phyloP scores from a whole-genome alignment of 352 stramenopile genomes.

The Thraustotheca clavata region DNA sequence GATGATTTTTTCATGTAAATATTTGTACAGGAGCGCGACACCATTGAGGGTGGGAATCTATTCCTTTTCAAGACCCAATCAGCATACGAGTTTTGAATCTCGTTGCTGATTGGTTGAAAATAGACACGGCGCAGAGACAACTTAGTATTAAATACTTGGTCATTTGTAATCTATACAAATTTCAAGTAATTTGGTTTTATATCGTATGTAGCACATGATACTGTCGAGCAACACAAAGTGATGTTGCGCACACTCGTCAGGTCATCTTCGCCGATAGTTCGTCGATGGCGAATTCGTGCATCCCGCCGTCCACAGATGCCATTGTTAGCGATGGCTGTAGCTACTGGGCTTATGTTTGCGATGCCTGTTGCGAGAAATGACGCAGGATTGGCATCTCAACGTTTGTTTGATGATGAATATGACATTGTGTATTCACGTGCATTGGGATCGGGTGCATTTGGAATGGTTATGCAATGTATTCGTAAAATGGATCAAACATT shows the following conservation, averaged over 20 bases:
- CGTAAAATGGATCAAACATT: conserved; percentile 48
- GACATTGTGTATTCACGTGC: conserved; percentile 12
- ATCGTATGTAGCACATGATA: too few species aligned
- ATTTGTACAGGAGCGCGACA: too few species aligned
- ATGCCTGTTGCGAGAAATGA: neutral
- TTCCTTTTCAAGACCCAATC: too few species aligned
- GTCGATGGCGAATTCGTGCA: neutral
- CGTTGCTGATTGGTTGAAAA: neutral
- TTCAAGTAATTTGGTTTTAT: too few species aligned
- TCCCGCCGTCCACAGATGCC: neutral
- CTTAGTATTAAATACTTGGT: neutral
- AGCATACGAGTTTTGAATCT: neutral
- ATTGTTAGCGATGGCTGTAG: neutral
- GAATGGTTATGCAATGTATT: conserved; percentile 78
- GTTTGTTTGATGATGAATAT: conserved; percentile 19
- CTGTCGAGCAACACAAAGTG: too few species aligned
- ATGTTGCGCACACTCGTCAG: neutral
- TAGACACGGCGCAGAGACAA: conserved; percentile 3
- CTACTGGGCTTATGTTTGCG: neutral
- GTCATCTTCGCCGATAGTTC: neutral
- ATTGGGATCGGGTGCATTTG: conserved; percentile 60
- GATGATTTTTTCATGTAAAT: conserved; percentile 21
- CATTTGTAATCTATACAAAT: too few species aligned
- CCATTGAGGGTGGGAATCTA: too few species aligned
- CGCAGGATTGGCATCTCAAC: neutral